A percentile compares a stretch with the other conserved stretches of the same genome.
phyloP scores from a whole-genome alignment of 139 green algal species.

The Desmodesmus armatus region DNA sequence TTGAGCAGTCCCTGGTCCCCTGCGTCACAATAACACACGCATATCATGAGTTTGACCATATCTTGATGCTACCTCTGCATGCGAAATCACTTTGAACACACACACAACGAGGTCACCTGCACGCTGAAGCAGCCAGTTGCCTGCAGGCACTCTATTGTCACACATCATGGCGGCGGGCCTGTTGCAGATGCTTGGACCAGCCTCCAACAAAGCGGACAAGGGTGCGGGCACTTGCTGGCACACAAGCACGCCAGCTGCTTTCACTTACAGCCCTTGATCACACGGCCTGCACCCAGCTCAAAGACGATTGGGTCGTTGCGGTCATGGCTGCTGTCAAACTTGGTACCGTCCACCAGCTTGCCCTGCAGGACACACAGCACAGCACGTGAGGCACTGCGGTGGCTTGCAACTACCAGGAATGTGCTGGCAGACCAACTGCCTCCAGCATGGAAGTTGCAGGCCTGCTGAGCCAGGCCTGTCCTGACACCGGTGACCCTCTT shows the following conservation, averaged over 20 bases:
- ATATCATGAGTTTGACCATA: no score
- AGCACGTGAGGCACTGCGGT: constrained; percentile 12
- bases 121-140: not conserved
- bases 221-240: not conserved
- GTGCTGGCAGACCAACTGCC: no score
- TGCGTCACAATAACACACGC: no score
- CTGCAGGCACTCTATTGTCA: not conserved
- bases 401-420: no score
- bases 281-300: constrained; percentile 44
- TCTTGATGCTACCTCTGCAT: not conserved
- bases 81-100: no score
- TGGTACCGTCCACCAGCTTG: constrained; percentile 57
- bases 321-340: constrained; percentile 60
- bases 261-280: constrained; percentile 55
- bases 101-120: no score
- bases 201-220: not conserved
- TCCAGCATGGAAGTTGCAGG: constrained; percentile 21
- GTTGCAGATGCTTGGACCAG: not conserved
- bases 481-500: no score
- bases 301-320: constrained; percentile 49
- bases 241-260: constrained; percentile 21
- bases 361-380: constrained; percentile 43
- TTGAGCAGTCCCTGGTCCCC: constrained; percentile 37
- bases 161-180: not conserved
- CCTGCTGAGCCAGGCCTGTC: no score